phyloP scores from a whole-genome alignment of 1,139 yeast genomes.

The Yamadazyma blattariae region DNA sequence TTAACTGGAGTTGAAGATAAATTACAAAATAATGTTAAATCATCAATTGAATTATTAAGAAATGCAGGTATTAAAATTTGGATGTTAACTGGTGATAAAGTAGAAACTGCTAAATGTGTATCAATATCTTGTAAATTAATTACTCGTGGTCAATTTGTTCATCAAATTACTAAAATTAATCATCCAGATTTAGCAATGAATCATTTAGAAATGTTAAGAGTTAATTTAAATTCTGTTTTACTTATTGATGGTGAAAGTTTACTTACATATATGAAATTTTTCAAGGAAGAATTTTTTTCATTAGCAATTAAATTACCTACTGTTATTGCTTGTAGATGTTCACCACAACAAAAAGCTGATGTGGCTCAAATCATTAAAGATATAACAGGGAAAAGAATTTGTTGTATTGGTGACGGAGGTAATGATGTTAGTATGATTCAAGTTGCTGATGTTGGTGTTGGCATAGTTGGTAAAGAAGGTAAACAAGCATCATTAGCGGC shows the following conservation, averaged over 20 bases:
- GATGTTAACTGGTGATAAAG: conserved; percentile 99
- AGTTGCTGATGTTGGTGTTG: conserved; percentile 98
- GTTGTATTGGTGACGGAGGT: conserved; percentile 99
- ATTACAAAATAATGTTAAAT: conserved; percentile 84
- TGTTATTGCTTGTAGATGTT: conserved; percentile 95
- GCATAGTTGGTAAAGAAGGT: conserved; percentile 98
- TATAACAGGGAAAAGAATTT: conserved; percentile 82
- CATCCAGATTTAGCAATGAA: conserved; percentile 65
- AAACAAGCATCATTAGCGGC: conserved; percentile 97
- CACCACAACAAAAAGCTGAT: conserved; percentile 98
- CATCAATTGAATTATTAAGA: conserved; percentile 85
- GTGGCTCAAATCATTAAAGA: conserved; percentile 78
- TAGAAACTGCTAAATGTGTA: conserved; percentile 96
- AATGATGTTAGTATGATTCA: conserved; percentile 99
- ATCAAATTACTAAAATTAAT: conserved; percentile 68
- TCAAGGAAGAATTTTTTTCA: conserved; percentile 68
- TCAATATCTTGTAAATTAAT: conserved; percentile 91
- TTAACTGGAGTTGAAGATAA: conserved; percentile 97
- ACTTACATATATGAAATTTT: conserved; percentile 61
- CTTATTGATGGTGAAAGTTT: conserved; percentile 94
- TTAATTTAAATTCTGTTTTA: conserved; percentile 71
- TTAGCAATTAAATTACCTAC: conserved; percentile 80
- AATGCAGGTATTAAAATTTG: conserved; percentile 97
- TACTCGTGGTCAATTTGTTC: conserved; percentile 90
- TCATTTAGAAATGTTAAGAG: conserved; percentile 67